These are phyloP conservation scores for Neurospora tetraspora DNA, from an alignment of 495 filamentous ascomycete species.

Conservation along the genomic window DNA sequence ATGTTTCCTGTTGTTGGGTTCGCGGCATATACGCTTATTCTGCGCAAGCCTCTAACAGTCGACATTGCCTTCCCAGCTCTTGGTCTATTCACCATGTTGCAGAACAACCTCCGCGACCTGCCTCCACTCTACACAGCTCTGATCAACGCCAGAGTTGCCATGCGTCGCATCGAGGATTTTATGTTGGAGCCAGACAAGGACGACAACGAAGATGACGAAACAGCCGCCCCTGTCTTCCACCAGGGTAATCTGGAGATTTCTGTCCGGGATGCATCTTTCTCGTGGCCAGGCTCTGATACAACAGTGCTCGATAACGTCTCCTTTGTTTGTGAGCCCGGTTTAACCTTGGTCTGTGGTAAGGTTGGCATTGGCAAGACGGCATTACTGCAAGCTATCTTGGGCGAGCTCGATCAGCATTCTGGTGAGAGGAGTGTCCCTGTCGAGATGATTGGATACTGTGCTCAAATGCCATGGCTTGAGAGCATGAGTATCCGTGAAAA, in stretches of 20 bases:
- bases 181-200: slow-evolving; percentile 76
- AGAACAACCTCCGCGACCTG: slow-evolving; percentile 56
- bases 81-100: slow-evolving; percentile 65
- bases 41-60: slow-evolving; percentile 53
- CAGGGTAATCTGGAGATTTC: slow-evolving; percentile 28
- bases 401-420: slow-evolving; percentile 58
- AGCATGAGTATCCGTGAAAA: slow-evolving; percentile 86
- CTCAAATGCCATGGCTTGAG: slow-evolving; percentile 81
- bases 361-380: slow-evolving; percentile 77
- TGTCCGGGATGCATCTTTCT: slow-evolving; percentile 57
- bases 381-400: slow-evolving; percentile 65
- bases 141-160: slow-evolving; percentile 63
- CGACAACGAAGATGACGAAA: slow-evolving; percentile 23
- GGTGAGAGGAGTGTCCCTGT: slow-evolving; percentile 51
- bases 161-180: slow-evolving; percentile 71
- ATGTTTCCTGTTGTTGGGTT: slow-evolving; percentile 71
- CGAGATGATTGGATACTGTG: slow-evolving; percentile 70
- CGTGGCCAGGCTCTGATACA: slow-evolving; percentile 58
- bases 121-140: slow-evolving; percentile 60
- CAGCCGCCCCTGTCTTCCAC: slow-evolving; percentile 3
- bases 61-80: slow-evolving; percentile 77
- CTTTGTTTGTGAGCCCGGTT: slow-evolving; percentile 49
- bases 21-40: slow-evolving; percentile 63
- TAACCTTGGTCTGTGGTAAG: slow-evolving; percentile 56
- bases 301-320: slow-evolving; percentile 54